Evolutionary conservation across 2,329 filamentous ascomycete genomes (phyloP), one percentile per base, ranked within the genome.

Genomic region (Cladosporium cucumerinum): DNA sequence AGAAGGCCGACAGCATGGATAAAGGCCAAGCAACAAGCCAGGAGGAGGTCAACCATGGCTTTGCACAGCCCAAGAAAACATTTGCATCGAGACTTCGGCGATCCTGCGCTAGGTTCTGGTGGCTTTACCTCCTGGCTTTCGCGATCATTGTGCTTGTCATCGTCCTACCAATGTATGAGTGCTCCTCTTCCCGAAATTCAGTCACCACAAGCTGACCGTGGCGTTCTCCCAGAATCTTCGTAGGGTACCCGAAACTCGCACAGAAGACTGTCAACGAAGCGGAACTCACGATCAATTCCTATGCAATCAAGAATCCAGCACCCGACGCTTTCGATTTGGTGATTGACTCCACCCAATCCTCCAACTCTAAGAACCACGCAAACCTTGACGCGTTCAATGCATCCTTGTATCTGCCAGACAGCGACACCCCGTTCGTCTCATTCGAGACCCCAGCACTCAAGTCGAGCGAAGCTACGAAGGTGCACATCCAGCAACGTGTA

Each of bases 161-260:
- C 43, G 82, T 89, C 21, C 79, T 85, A 46, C 78, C 87, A 46
- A 75, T 89, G 57, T 59, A 59, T n/a, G 57, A 21, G 6, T 28
- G 48, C 26, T 21, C 26, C 28, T 11, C 18, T 12, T 11, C 10
- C 28, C 2, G 7, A 8, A 6, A 8, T 10, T 3, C 28, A 30
- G 2, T 8, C 18, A 32, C 21, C 28, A 25, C 26, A 32, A 21
- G n/a, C 51, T 54, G 51, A 54, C 51, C 12, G 51, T 21, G 18
- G 12, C 8, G 14, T 21, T 30, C 18, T 30, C 32, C 12, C 28
- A 59, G 57, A 46, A 79, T 87, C 55, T 88, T 82, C 70, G 85
- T 87, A 60, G 85, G 74, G 3, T 85, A 87, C 70, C 86, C 85
- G 21, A 80, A 82, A 34, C 85, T 85, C 65, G 85, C 85, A 36